Evolutionary conservation across 495 filamentous ascomycete genomes (phyloP), one percentile per base, ranked within the genome.

Genomic region (Annulohypoxylon stygium): DNA sequence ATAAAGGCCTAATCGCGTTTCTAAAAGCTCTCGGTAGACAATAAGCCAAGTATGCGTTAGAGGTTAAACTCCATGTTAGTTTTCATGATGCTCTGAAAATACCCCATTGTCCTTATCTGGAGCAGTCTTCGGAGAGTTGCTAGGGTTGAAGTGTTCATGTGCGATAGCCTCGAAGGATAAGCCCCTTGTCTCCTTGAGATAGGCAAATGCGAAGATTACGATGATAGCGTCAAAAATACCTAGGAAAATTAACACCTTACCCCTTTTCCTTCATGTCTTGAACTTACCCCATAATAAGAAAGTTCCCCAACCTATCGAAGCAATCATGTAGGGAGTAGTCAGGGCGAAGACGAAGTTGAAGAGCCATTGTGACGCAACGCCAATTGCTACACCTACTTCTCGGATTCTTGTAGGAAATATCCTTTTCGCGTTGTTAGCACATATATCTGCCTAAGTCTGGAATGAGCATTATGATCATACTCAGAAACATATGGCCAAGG

Each of bases 261-360:
- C 37, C 1, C 3, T 23, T 10, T 7, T 10, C 37, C 30, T 33
- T 3, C 10, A 25, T 34, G n/a, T 18, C 2, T 45, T 64, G 1
- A 18, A 43, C 66, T 74, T 59, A 76, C 70, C 76, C 74, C 76
- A 88, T 25, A 89, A 67, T 30, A 86, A 61, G 61, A 88, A 88
- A 1, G 86, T 88, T 1, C 80, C 84, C 84, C 83, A 86, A 26
- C 83, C 75, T 47, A 88, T 75, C 2, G 80, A 81, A 5, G 76
- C 74, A 50, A 87, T 84, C 74, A 86, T 82, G 50, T 87, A 88
- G 0, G 86, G 86, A 0, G 84, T 87, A 0, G 81, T 83, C 3
- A 82, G 78, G 3, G 83, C 83, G 77, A 87, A 84, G 2, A 87
- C 75, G 67, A 87, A 87, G 54, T 84, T 86, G 59, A 83, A 86